Conservation (phyloP, 192 early-diverging fungal genomes). For the Cladochytrium replicatum region DNA sequence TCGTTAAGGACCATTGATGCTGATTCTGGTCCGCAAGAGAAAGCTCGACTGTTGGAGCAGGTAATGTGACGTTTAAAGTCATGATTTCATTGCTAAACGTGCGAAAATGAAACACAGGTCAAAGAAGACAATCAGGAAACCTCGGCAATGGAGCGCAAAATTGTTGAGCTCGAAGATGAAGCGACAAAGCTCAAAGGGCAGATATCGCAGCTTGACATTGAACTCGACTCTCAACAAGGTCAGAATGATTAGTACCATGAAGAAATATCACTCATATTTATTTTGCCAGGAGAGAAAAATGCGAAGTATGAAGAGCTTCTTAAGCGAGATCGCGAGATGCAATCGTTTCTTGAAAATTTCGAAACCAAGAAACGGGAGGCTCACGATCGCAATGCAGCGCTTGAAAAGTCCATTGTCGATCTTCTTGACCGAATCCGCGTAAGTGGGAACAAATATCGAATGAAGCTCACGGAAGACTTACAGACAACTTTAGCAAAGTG, state of each 20-base stretch:
- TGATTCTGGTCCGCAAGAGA: conserved; percentile 39
- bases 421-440: conserved; percentile 35
- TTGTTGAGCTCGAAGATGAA: conserved; percentile 40
- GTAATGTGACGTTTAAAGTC: conserved; percentile 2
- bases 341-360: conserved; percentile 39
- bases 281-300: conserved; percentile 28
- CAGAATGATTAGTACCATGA: neutral
- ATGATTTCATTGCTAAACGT: neutral
- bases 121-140: conserved; percentile 53
- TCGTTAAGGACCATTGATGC: conserved; percentile 21
- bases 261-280: conserved; percentile 7
- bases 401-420: conserved; percentile 30
- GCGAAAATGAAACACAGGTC: conserved; percentile 28
- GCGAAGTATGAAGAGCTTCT: conserved; percentile 52
- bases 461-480: neutral
- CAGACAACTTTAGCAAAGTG: neutral
- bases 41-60: conserved; percentile 36
- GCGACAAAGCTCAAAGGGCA: conserved; percentile 29
- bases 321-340: conserved; percentile 50
- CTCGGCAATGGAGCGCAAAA: conserved; percentile 47
- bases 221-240: conserved; percentile 31
- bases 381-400: conserved; percentile 11
- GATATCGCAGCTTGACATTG: conserved; percentile 33
- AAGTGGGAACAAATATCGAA: too few relatives aligned
- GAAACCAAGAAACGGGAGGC: conserved; percentile 28